These are phyloP conservation scores for Mortierella sp. DNA, from an alignment of 371 early-diverging fungal genomes.

Conservation along the genomic window DNA sequence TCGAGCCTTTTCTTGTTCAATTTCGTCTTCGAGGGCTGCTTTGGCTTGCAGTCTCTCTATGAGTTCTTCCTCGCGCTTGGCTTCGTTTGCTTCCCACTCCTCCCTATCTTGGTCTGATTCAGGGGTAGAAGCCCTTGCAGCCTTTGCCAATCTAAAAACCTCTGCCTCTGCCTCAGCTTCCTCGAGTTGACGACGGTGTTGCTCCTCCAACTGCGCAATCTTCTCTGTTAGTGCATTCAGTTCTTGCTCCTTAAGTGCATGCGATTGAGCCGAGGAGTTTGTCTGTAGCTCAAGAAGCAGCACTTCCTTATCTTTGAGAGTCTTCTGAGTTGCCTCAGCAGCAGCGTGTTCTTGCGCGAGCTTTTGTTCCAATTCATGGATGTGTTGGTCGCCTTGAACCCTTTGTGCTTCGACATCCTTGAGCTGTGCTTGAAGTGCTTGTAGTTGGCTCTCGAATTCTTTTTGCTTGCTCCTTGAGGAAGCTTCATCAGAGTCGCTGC, in stretches of 20 bases:
- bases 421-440: constrained; percentile 28
- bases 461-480: constrained; percentile 14
- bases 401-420: constrained; percentile 29
- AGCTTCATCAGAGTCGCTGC: constrained; percentile 10
- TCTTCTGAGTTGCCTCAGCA: constrained; percentile 19
- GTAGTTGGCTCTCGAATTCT: constrained; percentile 22
- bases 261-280: neutral
- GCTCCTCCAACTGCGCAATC: constrained; percentile 47
- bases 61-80: constrained; percentile 23
- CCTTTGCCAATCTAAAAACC: constrained; percentile 37
- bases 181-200: constrained; percentile 53
- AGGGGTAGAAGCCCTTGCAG: neutral
- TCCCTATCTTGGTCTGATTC: constrained; percentile 16
- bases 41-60: constrained; percentile 38
- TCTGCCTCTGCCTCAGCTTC: constrained; percentile 57
- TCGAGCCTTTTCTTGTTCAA: constrained; percentile 26
- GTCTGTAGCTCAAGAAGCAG: neutral
- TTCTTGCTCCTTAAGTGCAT: constrained; percentile 57
- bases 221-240: constrained; percentile 47
- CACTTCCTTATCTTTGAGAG: constrained; percentile 27
- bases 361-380: constrained; percentile 30
- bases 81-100: constrained; percentile 16
- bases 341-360: constrained; percentile 25
- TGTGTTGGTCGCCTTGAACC: constrained; percentile 21
- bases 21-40: constrained; percentile 44